Conservation (phyloP, 768 basidiomycete species). For the Lactarius tabidus region DNA sequence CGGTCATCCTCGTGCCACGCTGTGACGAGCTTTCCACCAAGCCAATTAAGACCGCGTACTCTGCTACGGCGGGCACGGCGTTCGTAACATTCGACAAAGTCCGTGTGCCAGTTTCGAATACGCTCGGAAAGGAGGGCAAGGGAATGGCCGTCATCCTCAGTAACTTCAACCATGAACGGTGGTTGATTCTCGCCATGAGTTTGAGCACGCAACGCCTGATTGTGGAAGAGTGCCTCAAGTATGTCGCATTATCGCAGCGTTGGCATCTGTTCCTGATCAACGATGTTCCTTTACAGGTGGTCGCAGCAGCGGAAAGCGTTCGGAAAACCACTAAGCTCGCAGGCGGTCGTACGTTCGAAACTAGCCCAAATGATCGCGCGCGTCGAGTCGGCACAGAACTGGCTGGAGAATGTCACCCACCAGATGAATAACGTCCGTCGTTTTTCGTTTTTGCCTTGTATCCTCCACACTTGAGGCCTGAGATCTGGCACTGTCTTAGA, state of each 20-base stretch:
- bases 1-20: slow-evolving; percentile 72
- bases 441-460: background rate
- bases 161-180: slow-evolving; percentile 88
- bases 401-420: slow-evolving; percentile 85
- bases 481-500: slow-evolving; percentile 42
- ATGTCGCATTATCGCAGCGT: slow-evolving; percentile 22
- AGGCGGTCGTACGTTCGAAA: slow-evolving; percentile 86
- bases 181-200: slow-evolving; percentile 76
- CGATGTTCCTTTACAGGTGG: slow-evolving; percentile 54
- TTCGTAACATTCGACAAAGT: slow-evolving; percentile 77
- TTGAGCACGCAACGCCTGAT: slow-evolving; percentile 72
- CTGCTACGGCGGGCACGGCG: slow-evolving; percentile 84
- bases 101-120: slow-evolving; percentile 81
- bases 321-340: slow-evolving; percentile 76
- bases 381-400: slow-evolving; percentile 79
- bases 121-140: slow-evolving; percentile 79
- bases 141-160: slow-evolving; percentile 81
- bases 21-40: slow-evolving; percentile 75
- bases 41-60: slow-evolving; percentile 91
- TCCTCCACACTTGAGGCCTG: slow-evolving; percentile 17
- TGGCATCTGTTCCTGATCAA: background rate
- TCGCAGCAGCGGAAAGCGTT: slow-evolving; percentile 85
- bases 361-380: slow-evolving; percentile 88
- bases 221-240: slow-evolving; percentile 91
- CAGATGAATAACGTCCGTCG: slow-evolving; percentile 84